Percentiles rank a stretch among this genome's conserved stretches.
phyloP scores from a whole-genome alignment of 2,329 filamentous ascomycete genomes.

The Chrysosporium queenslandicum region DNA sequence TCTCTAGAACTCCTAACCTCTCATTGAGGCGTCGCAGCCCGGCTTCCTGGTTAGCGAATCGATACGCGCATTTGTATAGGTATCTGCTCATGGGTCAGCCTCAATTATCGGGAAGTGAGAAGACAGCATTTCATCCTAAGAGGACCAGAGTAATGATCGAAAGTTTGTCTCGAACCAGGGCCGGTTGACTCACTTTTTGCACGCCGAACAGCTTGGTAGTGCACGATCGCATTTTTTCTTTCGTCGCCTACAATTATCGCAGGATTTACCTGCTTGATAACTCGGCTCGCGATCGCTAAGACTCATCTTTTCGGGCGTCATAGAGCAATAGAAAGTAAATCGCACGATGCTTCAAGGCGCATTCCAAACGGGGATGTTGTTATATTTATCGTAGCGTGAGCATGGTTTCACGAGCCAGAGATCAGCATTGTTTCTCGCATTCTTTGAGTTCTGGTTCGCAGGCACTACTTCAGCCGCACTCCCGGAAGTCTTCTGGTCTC shows the following conservation, averaged over 20 bases:
- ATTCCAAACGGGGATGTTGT: no score
- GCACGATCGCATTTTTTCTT: constrained; percentile 13
- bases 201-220: constrained; percentile 5
- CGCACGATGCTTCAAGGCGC: background rate
- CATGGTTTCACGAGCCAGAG: background rate
- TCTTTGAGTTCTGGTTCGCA: background rate
- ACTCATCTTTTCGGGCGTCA: no score
- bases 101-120: no score
- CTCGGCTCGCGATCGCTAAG: background rate
- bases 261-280: background rate
- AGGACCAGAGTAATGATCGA: no score
- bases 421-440: background rate
- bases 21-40: constrained; percentile 6
- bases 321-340: no score
- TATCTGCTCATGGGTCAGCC: background rate
- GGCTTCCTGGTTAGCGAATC: background rate
- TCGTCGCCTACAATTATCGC: constrained; percentile 10
- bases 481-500: background rate
- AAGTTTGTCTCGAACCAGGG: background rate
- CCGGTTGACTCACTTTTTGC: constrained; percentile 4
- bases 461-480: constrained; percentile 1
- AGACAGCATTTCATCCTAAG: no score
- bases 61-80: constrained; percentile 9
- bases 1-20: background rate
- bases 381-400: no score